Conservation (phyloP, 23 red algal genomes). For the Gracilaria caudata region DNA sequence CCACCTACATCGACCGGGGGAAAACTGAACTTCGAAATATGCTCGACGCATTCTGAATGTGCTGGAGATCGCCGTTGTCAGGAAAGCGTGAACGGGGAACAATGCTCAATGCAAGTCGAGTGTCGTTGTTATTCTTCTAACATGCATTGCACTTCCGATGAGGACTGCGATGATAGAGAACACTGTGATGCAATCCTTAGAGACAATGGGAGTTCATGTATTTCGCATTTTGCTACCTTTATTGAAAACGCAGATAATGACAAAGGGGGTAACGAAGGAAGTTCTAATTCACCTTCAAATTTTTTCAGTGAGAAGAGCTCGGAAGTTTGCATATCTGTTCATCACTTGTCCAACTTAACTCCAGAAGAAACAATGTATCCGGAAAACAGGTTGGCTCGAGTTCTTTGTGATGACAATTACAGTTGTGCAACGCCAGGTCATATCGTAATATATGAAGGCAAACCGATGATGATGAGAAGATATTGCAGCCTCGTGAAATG, state of each 20-base stretch:
- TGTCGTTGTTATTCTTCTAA: background rate
- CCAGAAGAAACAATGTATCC: conserved; percentile 16
- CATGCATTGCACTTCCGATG: background rate
- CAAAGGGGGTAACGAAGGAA: background rate
- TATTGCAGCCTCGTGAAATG: conserved; percentile 10
- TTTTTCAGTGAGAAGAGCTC: background rate
- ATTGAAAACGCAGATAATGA: background rate
- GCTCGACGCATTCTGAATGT: background rate
- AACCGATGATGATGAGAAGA: conserved; percentile 54
- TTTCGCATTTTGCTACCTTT: background rate
- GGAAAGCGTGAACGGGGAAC: too few species aligned
- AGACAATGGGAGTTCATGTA: background rate
- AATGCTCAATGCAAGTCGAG: background rate
- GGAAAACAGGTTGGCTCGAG: conserved; percentile 1
- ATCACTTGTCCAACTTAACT: background rate
- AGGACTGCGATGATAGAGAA: background rate
- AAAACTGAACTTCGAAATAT: background rate
- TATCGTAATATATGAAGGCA: conserved; percentile 12
- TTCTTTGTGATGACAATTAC: conserved; percentile 24
- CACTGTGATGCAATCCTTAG: background rate
- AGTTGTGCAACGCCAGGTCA: conserved; percentile 44
- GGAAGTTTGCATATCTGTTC: background rate
- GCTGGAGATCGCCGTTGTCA: background rate
- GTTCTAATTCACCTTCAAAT: background rate
- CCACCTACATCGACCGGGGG: background rate